Conservation (phyloP, 2,329 filamentous ascomycete species). For the Volutella citrinella region DNA sequence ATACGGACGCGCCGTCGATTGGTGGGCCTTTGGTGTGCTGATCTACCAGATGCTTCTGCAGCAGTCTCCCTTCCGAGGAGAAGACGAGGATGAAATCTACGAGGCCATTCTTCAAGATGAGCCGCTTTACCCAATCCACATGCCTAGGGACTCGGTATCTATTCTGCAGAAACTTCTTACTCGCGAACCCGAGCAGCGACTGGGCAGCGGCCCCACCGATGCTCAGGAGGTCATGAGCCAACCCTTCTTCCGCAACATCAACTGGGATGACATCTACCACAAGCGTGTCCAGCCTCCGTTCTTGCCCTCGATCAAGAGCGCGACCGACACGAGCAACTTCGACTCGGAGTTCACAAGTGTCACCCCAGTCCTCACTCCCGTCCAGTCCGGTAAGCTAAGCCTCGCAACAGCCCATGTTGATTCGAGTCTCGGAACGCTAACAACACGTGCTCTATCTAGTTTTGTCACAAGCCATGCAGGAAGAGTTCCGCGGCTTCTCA, state of each 20-base stretch:
- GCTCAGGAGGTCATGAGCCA: constrained; percentile 99
- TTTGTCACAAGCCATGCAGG: constrained; percentile 96
- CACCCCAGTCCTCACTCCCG: constrained; percentile 92
- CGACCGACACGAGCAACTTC: constrained; percentile 99
- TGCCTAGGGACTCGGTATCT: constrained; percentile 96
- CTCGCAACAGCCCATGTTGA: neutral
- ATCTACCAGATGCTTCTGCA: constrained; percentile 99
- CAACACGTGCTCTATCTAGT: constrained; percentile 61
- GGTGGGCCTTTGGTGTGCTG: constrained; percentile 98
- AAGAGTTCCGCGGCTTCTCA: constrained; percentile 98
- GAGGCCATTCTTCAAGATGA: constrained; percentile 97
- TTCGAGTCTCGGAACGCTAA: constrained; percentile 22
- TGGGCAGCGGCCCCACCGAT: constrained; percentile 93
- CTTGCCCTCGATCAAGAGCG: constrained; percentile 81
- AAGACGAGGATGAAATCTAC: constrained; percentile 99
- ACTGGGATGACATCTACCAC: constrained; percentile 98
- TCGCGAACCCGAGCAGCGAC: constrained; percentile 85
- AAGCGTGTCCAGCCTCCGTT: constrained; percentile 90
- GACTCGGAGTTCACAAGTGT: constrained; percentile 98
- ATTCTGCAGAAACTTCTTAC: constrained; percentile 97
- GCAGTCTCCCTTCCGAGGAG: constrained; percentile 96
- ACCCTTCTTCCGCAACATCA: constrained; percentile 95
- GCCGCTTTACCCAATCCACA: constrained; percentile 95
- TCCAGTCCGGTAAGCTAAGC: constrained; percentile 82
- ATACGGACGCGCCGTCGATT: constrained; percentile 94